phyloP scores from a whole-genome alignment of 192 early-diverging fungal species.

The Linnemannia hyalina region DNA sequence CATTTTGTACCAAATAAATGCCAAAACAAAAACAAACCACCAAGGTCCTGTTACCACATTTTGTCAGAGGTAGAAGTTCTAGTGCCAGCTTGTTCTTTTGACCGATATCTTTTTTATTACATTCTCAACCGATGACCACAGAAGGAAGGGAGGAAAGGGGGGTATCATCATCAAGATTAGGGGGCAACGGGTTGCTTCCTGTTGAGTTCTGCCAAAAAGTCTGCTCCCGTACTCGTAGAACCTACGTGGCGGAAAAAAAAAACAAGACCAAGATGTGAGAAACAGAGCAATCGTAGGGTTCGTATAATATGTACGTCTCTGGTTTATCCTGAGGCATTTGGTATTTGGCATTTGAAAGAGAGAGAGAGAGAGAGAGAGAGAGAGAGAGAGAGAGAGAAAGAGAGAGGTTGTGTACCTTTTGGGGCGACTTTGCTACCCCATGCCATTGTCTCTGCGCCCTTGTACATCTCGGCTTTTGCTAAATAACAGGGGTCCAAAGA shows the following conservation, averaged over 20 bases:
- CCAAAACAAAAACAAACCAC: neutral
- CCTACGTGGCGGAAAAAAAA: neutral
- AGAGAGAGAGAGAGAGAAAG: no score
- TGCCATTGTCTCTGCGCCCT: conserved; percentile 42
- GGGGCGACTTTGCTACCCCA: conserved; percentile 36
- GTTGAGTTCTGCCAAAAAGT: conserved; percentile 50
- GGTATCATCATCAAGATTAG: conserved; percentile 3
- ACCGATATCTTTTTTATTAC: conserved; percentile 9
- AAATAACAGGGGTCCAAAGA: neutral
- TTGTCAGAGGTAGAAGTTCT: neutral
- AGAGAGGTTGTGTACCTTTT: conserved; percentile 18
- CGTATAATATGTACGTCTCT: no score
- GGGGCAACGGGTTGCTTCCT: conserved; percentile 18
- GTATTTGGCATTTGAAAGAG: neutral
- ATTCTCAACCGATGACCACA: neutral
- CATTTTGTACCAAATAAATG: neutral
- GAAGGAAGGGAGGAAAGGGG: neutral
- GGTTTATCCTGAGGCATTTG: neutral
- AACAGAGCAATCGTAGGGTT: no score
- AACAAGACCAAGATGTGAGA: neutral
- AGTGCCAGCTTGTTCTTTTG: neutral
- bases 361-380: no score
- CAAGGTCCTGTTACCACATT: no score
- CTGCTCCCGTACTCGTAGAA: conserved; percentile 28
- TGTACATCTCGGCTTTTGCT: conserved; percentile 55